These are phyloP conservation scores for Populus ilicifolia DNA, from an alignment of 345 rosid genomes.

Conservation along the genomic window DNA sequence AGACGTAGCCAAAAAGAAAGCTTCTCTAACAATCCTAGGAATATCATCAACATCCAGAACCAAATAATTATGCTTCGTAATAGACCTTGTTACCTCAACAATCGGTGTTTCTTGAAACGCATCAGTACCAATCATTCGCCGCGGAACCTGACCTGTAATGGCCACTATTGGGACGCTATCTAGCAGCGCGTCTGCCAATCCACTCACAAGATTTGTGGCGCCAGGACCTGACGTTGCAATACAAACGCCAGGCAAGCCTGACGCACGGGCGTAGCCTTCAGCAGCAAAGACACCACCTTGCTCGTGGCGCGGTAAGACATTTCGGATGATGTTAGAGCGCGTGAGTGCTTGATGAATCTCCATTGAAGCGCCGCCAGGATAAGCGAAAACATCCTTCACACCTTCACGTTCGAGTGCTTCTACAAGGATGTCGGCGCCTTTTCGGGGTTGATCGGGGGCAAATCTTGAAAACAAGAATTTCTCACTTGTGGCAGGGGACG, in stretches of 20 bases:
- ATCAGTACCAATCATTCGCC: conserved; percentile 90
- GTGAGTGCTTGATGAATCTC: conserved; percentile 99
- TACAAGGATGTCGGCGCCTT: conserved; percentile 87
- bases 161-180: conserved; percentile 92
- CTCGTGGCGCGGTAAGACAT: conserved; percentile 92
- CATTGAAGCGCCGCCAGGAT: conserved; percentile 94
- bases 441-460: conserved; percentile 68
- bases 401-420: conserved; percentile 91
- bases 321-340: conserved; percentile 67
- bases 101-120: conserved; percentile 93
- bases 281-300: conserved; percentile 97
- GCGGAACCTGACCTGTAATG: conserved; percentile 87
- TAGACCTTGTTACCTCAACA: conserved; percentile 90
- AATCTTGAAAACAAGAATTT: conserved; percentile 39
- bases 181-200: conserved; percentile 82
- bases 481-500: not conserved
- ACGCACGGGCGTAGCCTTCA: conserved; percentile 86
- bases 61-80: conserved; percentile 83
- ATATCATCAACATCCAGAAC: conserved; percentile 86
- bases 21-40: conserved; percentile 74
- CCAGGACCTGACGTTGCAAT: conserved; percentile 98
- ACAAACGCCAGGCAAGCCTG: conserved; percentile 83
- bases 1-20: conserved; percentile 78
- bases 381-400: conserved; percentile 75
- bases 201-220: conserved; percentile 84